Base-by-base conservation (phyloP, 192 early-diverging fungal species). In the Umbelopsis ramanniana region DNA sequence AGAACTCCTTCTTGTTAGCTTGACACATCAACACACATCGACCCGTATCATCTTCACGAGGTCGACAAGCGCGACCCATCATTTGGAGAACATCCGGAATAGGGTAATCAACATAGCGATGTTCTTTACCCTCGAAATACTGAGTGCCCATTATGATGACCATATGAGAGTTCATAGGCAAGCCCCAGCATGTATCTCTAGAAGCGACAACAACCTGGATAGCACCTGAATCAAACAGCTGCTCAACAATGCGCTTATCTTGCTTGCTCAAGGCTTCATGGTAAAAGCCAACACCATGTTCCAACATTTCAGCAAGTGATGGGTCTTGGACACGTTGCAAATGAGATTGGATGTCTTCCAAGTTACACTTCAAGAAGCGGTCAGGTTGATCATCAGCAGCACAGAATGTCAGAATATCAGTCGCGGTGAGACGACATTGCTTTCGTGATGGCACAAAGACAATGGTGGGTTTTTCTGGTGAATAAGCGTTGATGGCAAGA, bases 61-160 rank as follows among this genome's bases (percentile, higher is more conserved):
- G 96, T 50, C 98, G 89, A 22, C 93, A 96, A 7, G 98, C 98
- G 71, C 96, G 92, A 21, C 97, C 98, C 89, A 99, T 96, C 97
- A 98, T 99, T 81, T 98, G 98, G 52, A 98, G 81, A 8, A 99
- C 93, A 79, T 99, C 97, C 9, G 98, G 98, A 69, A 98, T 96
- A 0, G 96, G 97, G 72, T 94, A 95, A 73, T 99, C 98, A 11
- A 97, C 95, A 76, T 98, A 99, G 0, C 92, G 90, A 19, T 89
- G 86, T 15, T 88, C 84, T 74, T 94, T 95, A 54, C 93, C 94
- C 75, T 99, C 96, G 76, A 91, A 99, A 69, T 86, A 98, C 81
- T 99, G 97, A 0, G 98, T 99, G 19, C 98, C 98, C 80, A 98
- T 98, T 60, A 99, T 89, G 29, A 98, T 91, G 4, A 99, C 98